A percentile compares a stretch with the other conserved stretches of the same genome.
Conservation (phyloP, 2,329 filamentous ascomycete genomes). For the Phialocephala sp. region DNA sequence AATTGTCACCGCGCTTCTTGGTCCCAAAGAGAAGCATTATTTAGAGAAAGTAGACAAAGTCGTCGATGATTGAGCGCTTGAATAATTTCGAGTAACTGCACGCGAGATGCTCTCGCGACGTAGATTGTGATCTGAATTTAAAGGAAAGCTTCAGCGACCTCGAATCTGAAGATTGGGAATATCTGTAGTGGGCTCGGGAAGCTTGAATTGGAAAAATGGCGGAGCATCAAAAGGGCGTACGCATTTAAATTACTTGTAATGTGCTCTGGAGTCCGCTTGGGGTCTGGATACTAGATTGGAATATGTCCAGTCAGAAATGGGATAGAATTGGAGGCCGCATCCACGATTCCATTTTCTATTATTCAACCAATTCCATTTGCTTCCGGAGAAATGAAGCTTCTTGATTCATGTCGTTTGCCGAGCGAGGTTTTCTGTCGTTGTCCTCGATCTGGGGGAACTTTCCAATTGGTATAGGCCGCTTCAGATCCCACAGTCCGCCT, state of each 20-base stretch:
- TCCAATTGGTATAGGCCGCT: slow-evolving; percentile 56
- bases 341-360: slow-evolving; percentile 4
- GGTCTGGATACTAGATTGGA: not conserved
- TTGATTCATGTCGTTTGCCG: slow-evolving; percentile 75
- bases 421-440: slow-evolving; percentile 68
- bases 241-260: not conserved
- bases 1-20: not conserved
- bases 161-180: no score
- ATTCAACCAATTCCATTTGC: slow-evolving; percentile 36
- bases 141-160: no score
- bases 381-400: slow-evolving; percentile 64
- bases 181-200: no score
- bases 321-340: not conserved
- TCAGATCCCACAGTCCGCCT: slow-evolving; percentile 66
- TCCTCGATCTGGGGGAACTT: slow-evolving; percentile 75
- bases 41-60: no score
- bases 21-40: no score
- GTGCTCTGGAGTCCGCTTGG: not conserved
- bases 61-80: no score
- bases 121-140: no score
- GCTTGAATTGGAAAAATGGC: no score
- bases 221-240: no score
- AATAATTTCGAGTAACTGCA: no score
- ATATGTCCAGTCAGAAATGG: not conserved
- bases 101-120: no score